Base-by-base conservation (phyloP, 257 asterid species). In the Capsicum rhomboideum region DNA sequence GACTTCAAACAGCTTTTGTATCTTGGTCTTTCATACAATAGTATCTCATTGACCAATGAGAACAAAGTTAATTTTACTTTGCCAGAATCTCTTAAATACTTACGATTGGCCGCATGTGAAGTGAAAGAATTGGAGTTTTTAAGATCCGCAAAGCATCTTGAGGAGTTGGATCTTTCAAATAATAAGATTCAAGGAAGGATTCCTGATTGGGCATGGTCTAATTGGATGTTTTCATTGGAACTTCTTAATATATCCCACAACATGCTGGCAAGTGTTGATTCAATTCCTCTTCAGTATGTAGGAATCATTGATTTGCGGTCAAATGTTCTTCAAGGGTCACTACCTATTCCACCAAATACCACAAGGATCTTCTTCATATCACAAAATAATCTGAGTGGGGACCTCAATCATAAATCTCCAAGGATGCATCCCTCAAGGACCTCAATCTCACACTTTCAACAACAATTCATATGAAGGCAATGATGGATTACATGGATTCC, bases 41-140 rank as follows among this genome's bases (percentile, higher is more conserved):
- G 23, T 20, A 18, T 55, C 11, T 55, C 63, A 55, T 55, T 55
- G 1, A 55, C 63, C 1, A 55, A 55, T 20, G 63, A 53, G 17
- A 53, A 55, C 5, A 7, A 55, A 55, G 63, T 55, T 18, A 55
- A 55, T 2, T 18, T 5, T 1, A 1, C 0, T 17, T 20, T 2
- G 63, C 13, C 63, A 0, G 13, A 56, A 20, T 56, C 12, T 56
- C 63, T 56, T 56, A 0, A 0, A 2, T 0, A 0, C 5, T 8
- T 56, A 56, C 0, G 3, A 2, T 56, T 56, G 63, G 63, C 28
- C 0, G 13, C 28, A 6, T 56, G 63, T 56, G 63, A 20, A 20
- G 28, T 56, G 10, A 56, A 56, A 8, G 63, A 56, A 3, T 56
- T 56, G 63, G 4, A 56, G 21, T 56, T 56, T 20, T 4, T 56